Conservation (phyloP, 257 asterid genomes). For the Solanum peruvianum region DNA sequence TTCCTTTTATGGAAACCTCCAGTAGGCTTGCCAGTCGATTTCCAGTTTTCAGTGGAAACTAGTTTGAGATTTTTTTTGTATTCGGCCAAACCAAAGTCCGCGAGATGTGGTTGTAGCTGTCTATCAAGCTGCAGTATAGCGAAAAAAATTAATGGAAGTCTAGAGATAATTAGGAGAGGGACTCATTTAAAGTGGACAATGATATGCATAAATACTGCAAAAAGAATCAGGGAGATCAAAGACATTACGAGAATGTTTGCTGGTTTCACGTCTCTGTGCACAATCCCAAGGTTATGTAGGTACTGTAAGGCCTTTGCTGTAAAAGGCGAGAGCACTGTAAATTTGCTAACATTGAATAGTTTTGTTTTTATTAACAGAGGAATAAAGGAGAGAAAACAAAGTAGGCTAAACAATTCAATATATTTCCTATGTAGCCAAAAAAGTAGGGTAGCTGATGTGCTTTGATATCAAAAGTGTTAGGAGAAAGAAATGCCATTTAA, state of each 20-base stretch:
- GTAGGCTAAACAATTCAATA: background rate
- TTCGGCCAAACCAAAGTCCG: slow-evolving; percentile 96
- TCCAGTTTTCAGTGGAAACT: slow-evolving; percentile 60
- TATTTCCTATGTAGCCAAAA: background rate
- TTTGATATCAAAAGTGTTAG: background rate
- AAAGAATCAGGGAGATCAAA: slow-evolving; percentile 6
- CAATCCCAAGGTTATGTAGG: slow-evolving; percentile 86
- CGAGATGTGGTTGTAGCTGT: slow-evolving; percentile 54
- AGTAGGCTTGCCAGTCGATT: slow-evolving; percentile 87
- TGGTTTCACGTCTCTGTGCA: slow-evolving; percentile 98
- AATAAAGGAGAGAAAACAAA: background rate
- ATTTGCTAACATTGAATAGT: background rate
- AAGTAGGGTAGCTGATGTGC: background rate
- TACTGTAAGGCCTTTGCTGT: slow-evolving; percentile 82
- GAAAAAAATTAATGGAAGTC: background rate
- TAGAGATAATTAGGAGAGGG: background rate
- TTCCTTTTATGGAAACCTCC: slow-evolving; percentile 95
- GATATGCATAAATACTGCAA: background rate
- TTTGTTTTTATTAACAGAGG: background rate
- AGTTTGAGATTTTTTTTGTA: slow-evolving; percentile 59
- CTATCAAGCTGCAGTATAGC: slow-evolving; percentile 52
- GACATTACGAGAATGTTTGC: slow-evolving; percentile 90
- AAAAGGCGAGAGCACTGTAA: slow-evolving; percentile 26
- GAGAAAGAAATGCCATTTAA: background rate
- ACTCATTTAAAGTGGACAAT: slow-evolving; percentile 5